Evolutionary conservation across 164 flowering plant species (phyloP), one percentile per base, ranked within the genome.

Genomic region (Amborella trichopoda): DNA sequence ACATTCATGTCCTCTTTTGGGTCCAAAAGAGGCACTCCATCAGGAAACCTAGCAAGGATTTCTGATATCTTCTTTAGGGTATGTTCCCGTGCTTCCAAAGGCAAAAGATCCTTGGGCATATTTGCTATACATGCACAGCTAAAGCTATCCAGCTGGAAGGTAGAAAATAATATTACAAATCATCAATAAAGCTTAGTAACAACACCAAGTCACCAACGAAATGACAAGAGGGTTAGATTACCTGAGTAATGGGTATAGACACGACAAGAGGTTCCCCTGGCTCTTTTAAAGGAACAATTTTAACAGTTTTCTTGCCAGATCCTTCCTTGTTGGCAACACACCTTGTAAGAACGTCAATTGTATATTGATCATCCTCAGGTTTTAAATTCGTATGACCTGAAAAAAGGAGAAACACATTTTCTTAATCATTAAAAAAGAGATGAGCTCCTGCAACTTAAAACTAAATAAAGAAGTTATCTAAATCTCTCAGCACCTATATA

Each of bases 1-100:
- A 81, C 99, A 76, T 88, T 79, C 87, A 93, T 70, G 59, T 93
- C 95, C 42, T 79, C 96, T 70, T 88, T 89, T 38, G 95, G 95
- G 60, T 88, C 87, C 24, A 93, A 68, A 12, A 72, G 73, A 18
- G 83, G 94, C 40, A 83, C 42, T 46, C 94, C 96, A 33, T 77
- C 67, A 20, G 77, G 39, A 62, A 72, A 70, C 74, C 96, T 81
- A 40, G 68, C 60, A 52, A 81, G 74, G 60, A 75, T 74, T 71
- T 84, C 95, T 6, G 71, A 66, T 18, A 83, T 70, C 58, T 75
- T 80, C 69, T 93, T 93, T 63, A 88, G 39, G 10, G 95, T 80
- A 64, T 85, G 78, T 64, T 83, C 88, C 55, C 99, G 77, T 63
- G 75, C 77, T 69, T 88, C 77, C 59, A 70, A 45, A 37, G 91